phyloP scores from a whole-genome alignment of 495 filamentous ascomycete genomes.

The Neurospora cerealis region DNA sequence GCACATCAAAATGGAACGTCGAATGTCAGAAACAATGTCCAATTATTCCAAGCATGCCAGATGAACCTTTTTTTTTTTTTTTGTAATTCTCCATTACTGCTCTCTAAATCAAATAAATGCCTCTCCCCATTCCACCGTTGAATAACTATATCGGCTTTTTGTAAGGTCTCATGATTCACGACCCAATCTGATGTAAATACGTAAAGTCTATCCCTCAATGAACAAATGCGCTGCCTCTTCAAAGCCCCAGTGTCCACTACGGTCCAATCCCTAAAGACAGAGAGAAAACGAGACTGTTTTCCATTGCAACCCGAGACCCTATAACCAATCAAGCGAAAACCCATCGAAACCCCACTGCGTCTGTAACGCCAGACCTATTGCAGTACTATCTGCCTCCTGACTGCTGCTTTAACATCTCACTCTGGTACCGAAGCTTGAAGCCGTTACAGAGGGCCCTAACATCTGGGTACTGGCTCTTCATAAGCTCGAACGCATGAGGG shows the following conservation, averaged over 20 bases:
- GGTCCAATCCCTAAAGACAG: background rate
- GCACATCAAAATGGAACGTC: background rate
- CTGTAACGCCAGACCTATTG: background rate
- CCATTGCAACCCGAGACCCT: background rate
- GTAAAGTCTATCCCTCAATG: background rate
- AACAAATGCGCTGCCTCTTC: background rate
- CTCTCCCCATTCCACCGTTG: background rate
- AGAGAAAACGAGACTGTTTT: background rate
- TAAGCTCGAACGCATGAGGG: slow-evolving; percentile 76
- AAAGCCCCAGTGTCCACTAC: background rate
- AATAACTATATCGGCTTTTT: background rate
- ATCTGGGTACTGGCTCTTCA: slow-evolving; percentile 79
- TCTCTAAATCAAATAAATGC: background rate
- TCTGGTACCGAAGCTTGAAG: slow-evolving; percentile 47
- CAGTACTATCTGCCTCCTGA: slow-evolving; percentile 20
- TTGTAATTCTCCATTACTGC: background rate
- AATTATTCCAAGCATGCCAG: background rate
- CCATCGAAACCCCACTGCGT: background rate
- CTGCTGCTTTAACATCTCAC: slow-evolving; percentile 36
- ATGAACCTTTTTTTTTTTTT: background rate
- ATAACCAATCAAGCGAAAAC: background rate
- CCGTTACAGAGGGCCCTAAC: slow-evolving; percentile 91
- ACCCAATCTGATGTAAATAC: background rate
- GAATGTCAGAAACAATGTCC: background rate
- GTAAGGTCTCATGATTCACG: background rate